Evolutionary conservation across 2,329 filamentous ascomycete genomes (phyloP).

Genomic region (Fonsecaea multimorphosa): DNA sequence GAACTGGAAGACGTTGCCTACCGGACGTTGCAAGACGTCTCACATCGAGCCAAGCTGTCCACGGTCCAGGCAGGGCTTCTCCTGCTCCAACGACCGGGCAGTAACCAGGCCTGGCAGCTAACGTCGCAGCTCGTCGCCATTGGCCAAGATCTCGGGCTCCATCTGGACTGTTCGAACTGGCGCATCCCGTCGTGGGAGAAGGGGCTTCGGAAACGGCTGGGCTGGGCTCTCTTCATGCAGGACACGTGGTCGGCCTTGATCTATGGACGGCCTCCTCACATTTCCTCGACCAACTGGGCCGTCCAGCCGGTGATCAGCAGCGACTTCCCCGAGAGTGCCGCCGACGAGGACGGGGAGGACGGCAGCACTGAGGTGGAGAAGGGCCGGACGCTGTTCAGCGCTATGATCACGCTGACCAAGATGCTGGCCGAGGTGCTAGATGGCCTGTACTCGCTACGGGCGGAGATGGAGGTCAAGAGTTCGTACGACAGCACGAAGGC

Average conservation of each 20-base stretch:
- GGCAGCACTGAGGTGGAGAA: slow-evolving; percentile 47
- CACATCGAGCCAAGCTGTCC: slow-evolving; percentile 55
- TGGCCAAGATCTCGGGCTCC: slow-evolving; percentile 64
- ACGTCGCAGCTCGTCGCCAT: slow-evolving; percentile 63
- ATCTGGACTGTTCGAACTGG: slow-evolving; percentile 68
- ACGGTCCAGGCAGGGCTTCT: slow-evolving; percentile 63
- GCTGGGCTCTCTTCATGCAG: slow-evolving; percentile 70
- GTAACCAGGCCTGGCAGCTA: slow-evolving; percentile 55
- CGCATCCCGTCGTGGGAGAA: slow-evolving; percentile 68
- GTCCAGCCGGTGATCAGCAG: slow-evolving; percentile 53
- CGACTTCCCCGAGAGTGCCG: slow-evolving; percentile 52
- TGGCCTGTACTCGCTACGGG: slow-evolving; percentile 58
- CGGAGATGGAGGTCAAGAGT: slow-evolving; percentile 41
- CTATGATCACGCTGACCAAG: slow-evolving; percentile 59
- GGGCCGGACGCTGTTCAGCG: slow-evolving; percentile 56
- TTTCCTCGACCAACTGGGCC: slow-evolving; percentile 62
- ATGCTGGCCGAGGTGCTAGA: slow-evolving; percentile 60
- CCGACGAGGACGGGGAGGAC: slow-evolving; percentile 40
- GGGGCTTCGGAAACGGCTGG: slow-evolving; percentile 65
- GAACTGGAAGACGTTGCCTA: slow-evolving; percentile 38
- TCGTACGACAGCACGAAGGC: slow-evolving; percentile 49
- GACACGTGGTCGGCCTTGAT: slow-evolving; percentile 67
- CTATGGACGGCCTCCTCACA: slow-evolving; percentile 63
- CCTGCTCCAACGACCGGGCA: slow-evolving; percentile 57
- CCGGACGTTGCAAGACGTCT: slow-evolving; percentile 37